These are phyloP conservation scores for Thuja plicata DNA, from an alignment of 83 land plant genomes.

Conservation along the genomic window DNA sequence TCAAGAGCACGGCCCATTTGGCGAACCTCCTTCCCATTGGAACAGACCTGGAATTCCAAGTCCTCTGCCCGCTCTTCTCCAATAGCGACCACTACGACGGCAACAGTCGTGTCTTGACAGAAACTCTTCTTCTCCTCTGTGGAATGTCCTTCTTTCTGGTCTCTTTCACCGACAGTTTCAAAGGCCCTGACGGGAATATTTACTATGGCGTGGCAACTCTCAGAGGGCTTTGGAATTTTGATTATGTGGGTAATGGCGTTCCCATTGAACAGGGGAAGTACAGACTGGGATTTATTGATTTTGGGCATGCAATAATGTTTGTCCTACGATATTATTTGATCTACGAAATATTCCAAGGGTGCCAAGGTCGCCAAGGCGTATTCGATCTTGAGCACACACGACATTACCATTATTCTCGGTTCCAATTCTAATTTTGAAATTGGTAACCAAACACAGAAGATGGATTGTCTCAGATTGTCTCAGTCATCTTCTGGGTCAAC, in stretches of 20 bases:
- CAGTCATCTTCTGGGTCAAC: too few relatives aligned
- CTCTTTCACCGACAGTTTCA: slow-evolving; percentile 72
- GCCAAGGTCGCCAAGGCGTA: too few relatives aligned
- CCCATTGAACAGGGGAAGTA: slow-evolving; percentile 25
- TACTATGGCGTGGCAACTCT: slow-evolving; percentile 62
- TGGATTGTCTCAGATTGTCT: too few relatives aligned
- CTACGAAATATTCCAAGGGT: too few relatives aligned
- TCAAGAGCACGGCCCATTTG: slow-evolving; percentile 62
- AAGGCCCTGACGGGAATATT: slow-evolving; percentile 42
- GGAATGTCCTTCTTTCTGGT: slow-evolving; percentile 47
- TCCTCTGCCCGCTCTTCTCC: slow-evolving; percentile 61
- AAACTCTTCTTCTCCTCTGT: slow-evolving; percentile 47
- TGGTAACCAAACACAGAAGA: too few relatives aligned
- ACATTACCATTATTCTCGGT: too few relatives aligned
- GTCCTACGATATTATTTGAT: too few relatives aligned
- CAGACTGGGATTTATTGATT: slow-evolving; percentile 40
- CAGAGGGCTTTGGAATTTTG: slow-evolving; percentile 60
- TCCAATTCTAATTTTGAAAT: too few relatives aligned
- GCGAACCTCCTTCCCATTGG: slow-evolving; percentile 73
- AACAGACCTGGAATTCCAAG: slow-evolving; percentile 69
- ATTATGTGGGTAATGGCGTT: slow-evolving; percentile 28
- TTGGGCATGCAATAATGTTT: slow-evolving; percentile 45
- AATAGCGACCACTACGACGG: slow-evolving; percentile 58
- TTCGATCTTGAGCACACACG: too few relatives aligned
- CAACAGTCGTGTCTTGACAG: slow-evolving; percentile 36